Base-by-base conservation (phyloP, 2,329 filamentous ascomycete species). In the Ascosphaera acerosa region DNA sequence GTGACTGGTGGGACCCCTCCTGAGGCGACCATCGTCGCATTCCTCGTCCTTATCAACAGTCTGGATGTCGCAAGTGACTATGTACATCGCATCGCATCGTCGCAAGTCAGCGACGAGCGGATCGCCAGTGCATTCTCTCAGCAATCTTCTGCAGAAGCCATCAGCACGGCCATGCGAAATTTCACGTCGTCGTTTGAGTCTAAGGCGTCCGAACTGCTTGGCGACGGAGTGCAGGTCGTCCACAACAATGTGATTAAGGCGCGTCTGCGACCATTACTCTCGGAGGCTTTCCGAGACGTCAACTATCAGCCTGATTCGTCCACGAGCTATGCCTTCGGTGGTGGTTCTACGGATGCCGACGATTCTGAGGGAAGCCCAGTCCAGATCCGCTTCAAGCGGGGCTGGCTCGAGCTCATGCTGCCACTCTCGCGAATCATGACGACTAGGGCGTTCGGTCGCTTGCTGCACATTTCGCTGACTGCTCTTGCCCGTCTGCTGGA, bases 21-120 rank as follows among this genome's bases (percentile, higher is more conserved):
- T 0, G 87, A 97, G 49, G 71, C 81, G 42, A 78, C 74, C 41
- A 76, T 92, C 39, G 67, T 94, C 32, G 63, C 76, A 3, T 97
- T 97, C 49, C 69, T 92, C 10, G 73, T 94, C 15, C 64, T 92
- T 29, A 80, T 92, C 51, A 97, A 97, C 61, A 92, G 84, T 47
- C 68, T 97, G 16, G 84, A 97, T 47, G 67, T 91, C 36, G 74
- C 81, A 6, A 78, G 78, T 37, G 80, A 92, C 45, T 97, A 97
- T 51, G 66, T 92, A 31, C 66, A 69, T 10, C 75, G 84, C 33
- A 92, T 97, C 41, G 72, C 94, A 28, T 62, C 64, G 18, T 63
- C 69, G 19, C 69, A 74, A 30, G 57, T 82, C 16, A 44, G 44
- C 10, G 29, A 33, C 36, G 44, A 54, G 2, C 35, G 29, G 22